phyloP scores from a whole-genome alignment of 108 stramenopile genomes.

The Cyclostephanos invisitatus region DNA sequence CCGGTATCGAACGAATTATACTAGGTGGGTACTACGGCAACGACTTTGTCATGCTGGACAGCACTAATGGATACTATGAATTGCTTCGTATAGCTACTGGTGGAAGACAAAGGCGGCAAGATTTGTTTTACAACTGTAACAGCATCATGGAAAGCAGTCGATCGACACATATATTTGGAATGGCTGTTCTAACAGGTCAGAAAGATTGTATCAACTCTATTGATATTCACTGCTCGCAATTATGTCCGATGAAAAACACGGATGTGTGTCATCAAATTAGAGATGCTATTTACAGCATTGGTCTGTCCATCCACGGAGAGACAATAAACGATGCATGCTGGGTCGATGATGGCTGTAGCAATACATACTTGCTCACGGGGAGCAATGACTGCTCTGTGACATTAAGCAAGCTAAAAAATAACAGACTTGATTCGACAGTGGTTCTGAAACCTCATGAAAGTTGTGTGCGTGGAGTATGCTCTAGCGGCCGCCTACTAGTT shows the following conservation, averaged over 20 bases:
- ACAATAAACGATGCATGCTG: constrained; percentile 64
- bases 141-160: neutral
- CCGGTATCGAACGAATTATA: constrained; percentile 24
- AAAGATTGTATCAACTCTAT: constrained; percentile 49
- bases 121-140: constrained; percentile 15
- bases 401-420: constrained; percentile 45
- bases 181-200: constrained; percentile 44
- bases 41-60: constrained; percentile 59
- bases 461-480: constrained; percentile 71
- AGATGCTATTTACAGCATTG: constrained; percentile 17
- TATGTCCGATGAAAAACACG: neutral
- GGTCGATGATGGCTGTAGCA: constrained; percentile 20
- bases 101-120: constrained; percentile 62
- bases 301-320: constrained; percentile 60
- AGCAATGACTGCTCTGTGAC: constrained; percentile 74
- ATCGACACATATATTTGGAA: constrained; percentile 10
- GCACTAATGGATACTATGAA: constrained; percentile 55
- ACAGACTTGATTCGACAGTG: constrained; percentile 35
- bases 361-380: constrained; percentile 51
- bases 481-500: constrained; percentile 56
- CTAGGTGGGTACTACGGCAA: constrained; percentile 74
- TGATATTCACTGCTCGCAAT: constrained; percentile 29
- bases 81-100: constrained; percentile 64
- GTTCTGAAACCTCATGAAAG: constrained; percentile 70
- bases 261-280: neutral